phyloP scores from a whole-genome alignment of 2,329 filamentous ascomycete species.

The Beauveria medogensis region DNA sequence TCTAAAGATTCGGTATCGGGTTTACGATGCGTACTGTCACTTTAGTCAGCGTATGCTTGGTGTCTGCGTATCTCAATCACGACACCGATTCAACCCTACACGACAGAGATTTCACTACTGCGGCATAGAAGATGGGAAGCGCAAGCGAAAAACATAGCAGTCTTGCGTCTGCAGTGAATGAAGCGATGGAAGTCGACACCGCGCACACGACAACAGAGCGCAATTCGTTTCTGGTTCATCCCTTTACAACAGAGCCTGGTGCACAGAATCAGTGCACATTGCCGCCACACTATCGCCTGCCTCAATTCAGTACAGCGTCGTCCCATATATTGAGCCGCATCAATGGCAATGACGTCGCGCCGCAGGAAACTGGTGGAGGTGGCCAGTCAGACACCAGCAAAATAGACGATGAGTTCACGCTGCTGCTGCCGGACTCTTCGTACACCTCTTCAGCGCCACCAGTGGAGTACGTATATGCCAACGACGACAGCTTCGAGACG shows the following conservation, averaged over 20 bases:
- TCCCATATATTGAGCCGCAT: constrained; percentile 14
- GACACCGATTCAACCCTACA: neutral
- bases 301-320: constrained; percentile 13
- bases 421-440: neutral
- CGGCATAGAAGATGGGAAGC: neutral
- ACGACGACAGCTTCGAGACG: constrained; percentile 5
- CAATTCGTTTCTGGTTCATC: constrained; percentile 2
- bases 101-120: neutral
- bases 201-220: neutral
- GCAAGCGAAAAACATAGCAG: too few relatives aligned
- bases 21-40: neutral
- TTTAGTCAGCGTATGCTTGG: neutral
- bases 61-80: neutral
- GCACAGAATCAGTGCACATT: neutral
- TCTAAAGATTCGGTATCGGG: neutral
- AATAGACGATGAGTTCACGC: neutral
- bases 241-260: neutral
- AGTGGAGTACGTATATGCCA: neutral
- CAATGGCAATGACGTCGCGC: neutral
- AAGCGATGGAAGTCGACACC: neutral
- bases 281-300: neutral
- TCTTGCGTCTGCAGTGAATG: too few relatives aligned
- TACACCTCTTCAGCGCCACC: neutral
- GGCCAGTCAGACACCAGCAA: neutral
- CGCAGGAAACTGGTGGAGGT: neutral